phyloP scores from a whole-genome alignment of 2,329 filamentous ascomycete genomes.

The Cladosporium phlei region DNA sequence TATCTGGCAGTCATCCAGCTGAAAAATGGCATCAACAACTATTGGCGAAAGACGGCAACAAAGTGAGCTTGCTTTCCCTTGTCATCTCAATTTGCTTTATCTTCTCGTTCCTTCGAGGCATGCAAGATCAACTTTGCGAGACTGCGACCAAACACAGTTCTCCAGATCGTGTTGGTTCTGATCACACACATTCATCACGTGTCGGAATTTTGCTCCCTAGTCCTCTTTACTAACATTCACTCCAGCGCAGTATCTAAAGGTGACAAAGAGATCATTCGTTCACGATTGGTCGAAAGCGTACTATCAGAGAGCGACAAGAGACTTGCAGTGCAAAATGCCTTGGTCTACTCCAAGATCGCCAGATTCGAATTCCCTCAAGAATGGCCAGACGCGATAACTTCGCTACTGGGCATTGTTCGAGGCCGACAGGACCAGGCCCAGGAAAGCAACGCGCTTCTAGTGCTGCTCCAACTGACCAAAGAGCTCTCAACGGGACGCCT shows the following conservation, averaged over 20 bases:
- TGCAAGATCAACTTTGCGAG: no score
- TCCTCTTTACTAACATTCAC: background rate
- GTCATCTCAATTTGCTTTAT: no score
- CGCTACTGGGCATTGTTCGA: constrained; percentile 13
- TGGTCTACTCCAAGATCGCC: constrained; percentile 82
- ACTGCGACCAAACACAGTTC: no score
- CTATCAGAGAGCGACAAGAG: constrained; percentile 69
- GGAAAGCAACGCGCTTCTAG: constrained; percentile 53
- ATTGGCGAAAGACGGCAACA: constrained; percentile 79
- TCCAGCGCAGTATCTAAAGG: constrained; percentile 56
- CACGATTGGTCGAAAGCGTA: constrained; percentile 68
- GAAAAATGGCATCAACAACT: constrained; percentile 93
- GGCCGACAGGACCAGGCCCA: constrained; percentile 37
- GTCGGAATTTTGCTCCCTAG: background rate
- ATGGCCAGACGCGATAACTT: constrained; percentile 59
- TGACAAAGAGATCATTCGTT: constrained; percentile 73
- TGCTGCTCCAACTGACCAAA: constrained; percentile 82
- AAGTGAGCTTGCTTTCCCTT: constrained; percentile 51
- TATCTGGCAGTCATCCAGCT: constrained; percentile 90
- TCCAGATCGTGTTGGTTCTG: no score
- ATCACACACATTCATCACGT: background rate
- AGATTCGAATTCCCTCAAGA: constrained; percentile 84
- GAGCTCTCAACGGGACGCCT: constrained; percentile 79
- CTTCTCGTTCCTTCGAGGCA: no score
- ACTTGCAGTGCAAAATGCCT: constrained; percentile 80